Base-by-base conservation (phyloP, 257 asterid genomes). In the Paraleonurus japonicus region DNA sequence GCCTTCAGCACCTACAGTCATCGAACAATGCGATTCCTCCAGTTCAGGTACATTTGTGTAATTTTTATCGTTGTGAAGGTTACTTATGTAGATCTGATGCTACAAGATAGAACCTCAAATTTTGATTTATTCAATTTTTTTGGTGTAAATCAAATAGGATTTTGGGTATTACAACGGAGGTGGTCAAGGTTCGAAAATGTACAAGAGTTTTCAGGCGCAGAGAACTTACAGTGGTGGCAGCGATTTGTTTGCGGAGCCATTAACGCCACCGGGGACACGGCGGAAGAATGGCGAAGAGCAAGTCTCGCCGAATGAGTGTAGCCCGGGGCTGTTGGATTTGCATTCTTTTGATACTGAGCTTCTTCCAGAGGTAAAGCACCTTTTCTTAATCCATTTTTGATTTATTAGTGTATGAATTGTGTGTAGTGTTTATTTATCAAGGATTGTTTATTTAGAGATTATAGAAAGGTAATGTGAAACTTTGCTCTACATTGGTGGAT, bases 261-360 rank as follows among this genome's bases (percentile, higher is more conserved):
- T 89, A 78, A 80, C 93, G 50, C 95, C 96, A 19, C 95, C 95
- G 41, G 90, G 76, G 48, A 50, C 75, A 39, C 73, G 82, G 76
- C 67, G 83, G 77, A 84, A 55, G 81, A 86, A 84, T 61, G 90
- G 79, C 15, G 91, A 86, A 15, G 96, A 85, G 61, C 86, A 80
- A 32, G 85, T 78, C 19, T 84, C 89, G 69, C 88, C 89, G 0
- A 89, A 85, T 70, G 97, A 92, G 78, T 79, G 76, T 76, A 95
- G 99, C 80, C 97, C 97, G 5, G 99, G 99, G 62, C 84, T 95
- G 27, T 79, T 95, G 86, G 98, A 95, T 92, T 96, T 92, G 84
- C 95, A 92, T 81, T 89, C 99, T 11, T 82, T 89, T 68, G 97
- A 95, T 79, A 92, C 96, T 32, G 98, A 95, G 85, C 85, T 95